phyloP scores from a whole-genome alignment of 495 filamentous ascomycete genomes.

The Diplogelasinospora grovesii region DNA sequence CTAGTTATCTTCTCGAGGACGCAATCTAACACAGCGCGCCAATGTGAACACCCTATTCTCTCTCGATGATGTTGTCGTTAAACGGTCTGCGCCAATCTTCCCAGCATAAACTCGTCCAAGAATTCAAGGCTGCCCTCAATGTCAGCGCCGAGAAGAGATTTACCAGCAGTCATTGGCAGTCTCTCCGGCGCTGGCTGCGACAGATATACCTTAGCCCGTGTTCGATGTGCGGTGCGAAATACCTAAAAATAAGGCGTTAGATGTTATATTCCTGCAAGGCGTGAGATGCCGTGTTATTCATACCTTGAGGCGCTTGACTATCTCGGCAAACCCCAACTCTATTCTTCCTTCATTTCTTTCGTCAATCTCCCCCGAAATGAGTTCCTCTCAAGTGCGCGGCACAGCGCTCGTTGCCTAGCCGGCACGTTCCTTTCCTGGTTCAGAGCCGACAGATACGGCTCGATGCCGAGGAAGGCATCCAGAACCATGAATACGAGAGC shows the following conservation, averaged over 20 bases:
- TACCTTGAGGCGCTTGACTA: conserved; percentile 33
- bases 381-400: conserved; percentile 17
- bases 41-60: too few species aligned
- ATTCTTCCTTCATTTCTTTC: conserved; percentile 19
- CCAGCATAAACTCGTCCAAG: conserved; percentile 16
- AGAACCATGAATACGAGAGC: conserved; percentile 35
- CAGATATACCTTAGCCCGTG: conserved; percentile 31
- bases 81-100: conserved; percentile 14
- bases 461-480: conserved; percentile 38
- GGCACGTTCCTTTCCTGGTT: conserved; percentile 25
- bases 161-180: conserved; percentile 39
- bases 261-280: background rate
- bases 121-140: conserved; percentile 12
- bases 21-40: too few species aligned
- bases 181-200: conserved; percentile 34
- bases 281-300: conserved; percentile 1
- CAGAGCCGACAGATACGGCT: conserved; percentile 28
- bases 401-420: conserved; percentile 25
- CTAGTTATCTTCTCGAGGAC: too few species aligned
- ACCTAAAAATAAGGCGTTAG: conserved; percentile 7
- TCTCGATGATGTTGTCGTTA: too few species aligned
- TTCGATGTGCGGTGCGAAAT: conserved; percentile 33
- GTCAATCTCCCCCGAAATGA: conserved; percentile 14
- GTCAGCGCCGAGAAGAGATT: conserved; percentile 29
- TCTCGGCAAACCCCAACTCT: conserved; percentile 22